Conservation (phyloP, 129 eudicot species). For the Flaveria bidentis region DNA sequence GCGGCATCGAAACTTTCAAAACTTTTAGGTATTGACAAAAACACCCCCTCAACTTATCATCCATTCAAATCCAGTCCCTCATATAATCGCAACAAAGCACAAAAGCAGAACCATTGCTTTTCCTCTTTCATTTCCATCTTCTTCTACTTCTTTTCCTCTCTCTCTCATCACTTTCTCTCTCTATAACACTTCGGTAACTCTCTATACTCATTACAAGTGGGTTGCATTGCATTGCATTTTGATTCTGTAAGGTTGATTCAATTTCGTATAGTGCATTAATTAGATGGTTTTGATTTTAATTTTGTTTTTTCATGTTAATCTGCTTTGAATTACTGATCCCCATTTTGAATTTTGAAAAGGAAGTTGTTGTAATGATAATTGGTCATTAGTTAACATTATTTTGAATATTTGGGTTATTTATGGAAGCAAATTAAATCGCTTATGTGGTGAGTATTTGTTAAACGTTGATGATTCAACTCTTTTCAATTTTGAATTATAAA, state of each 20-base stretch:
- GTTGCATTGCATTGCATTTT: too few species aligned
- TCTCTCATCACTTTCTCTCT: slow-evolving; percentile 39
- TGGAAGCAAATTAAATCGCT: slow-evolving; percentile 25
- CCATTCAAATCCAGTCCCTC: slow-evolving; percentile 15
- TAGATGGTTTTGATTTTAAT: slow-evolving; percentile 6
- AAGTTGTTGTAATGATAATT: slow-evolving; percentile 1
- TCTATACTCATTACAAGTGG: slow-evolving; percentile 9
- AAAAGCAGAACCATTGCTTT: slow-evolving; percentile 21
- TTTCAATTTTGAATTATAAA: slow-evolving; percentile 17
- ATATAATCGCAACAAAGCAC: not conserved
- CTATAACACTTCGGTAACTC: slow-evolving; percentile 34
- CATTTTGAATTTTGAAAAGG: slow-evolving; percentile 39
- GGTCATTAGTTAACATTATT: slow-evolving; percentile 14
- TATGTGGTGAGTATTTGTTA: slow-evolving; percentile 22
- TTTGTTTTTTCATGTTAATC: not conserved
- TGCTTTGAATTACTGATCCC: not conserved
- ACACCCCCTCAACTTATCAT: slow-evolving; percentile 32
- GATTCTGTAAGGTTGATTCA: slow-evolving; percentile 22
- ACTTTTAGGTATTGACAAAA: slow-evolving; percentile 27
- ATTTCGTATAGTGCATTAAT: not conserved
- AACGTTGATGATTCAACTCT: slow-evolving; percentile 10
- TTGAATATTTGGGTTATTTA: slow-evolving; percentile 10
- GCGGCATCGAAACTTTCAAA: slow-evolving; percentile 56
- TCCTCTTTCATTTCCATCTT: slow-evolving; percentile 34
- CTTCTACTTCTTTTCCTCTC: slow-evolving; percentile 20